Conservation (phyloP, 441 rosid species). For the Mallotus repandus region DNA sequence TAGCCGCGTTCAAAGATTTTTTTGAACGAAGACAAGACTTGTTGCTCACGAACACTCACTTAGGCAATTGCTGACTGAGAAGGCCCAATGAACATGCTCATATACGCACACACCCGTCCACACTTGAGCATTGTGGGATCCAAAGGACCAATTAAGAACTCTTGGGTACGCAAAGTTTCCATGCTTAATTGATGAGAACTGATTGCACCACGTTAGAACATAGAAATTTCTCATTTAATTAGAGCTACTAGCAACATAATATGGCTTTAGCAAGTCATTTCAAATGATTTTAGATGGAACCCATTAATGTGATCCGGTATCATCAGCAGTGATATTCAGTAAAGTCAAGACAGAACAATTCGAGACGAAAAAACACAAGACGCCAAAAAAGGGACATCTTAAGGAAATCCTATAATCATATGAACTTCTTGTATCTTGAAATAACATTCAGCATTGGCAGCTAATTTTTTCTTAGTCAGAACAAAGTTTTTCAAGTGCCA, state of each 20-base stretch:
- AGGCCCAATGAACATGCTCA: too few species aligned
- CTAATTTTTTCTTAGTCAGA: conserved; percentile 38
- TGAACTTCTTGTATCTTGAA: conserved; percentile 15
- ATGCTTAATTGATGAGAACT: not conserved
- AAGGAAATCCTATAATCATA: conserved; percentile 20
- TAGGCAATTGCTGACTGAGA: too few species aligned
- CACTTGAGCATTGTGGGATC: too few species aligned
- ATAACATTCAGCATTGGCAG: not conserved
- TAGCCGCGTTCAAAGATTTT: too few species aligned
- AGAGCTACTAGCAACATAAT: too few species aligned
- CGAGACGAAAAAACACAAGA: not conserved
- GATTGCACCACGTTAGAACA: not conserved
- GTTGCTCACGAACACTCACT: too few species aligned
- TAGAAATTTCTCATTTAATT: not conserved
- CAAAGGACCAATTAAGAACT: too few species aligned
- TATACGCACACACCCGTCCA: too few species aligned
- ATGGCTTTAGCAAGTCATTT: not conserved
- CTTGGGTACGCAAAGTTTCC: too few species aligned
- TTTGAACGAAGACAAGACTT: too few species aligned
- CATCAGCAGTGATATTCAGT: not conserved
- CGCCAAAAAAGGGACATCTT: not conserved
- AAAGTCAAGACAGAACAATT: not conserved
- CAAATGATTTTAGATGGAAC: not conserved
- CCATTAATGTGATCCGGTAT: conserved; percentile 2
- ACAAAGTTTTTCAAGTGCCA: conserved; percentile 91